A percentile compares a stretch with the other conserved stretches of the same genome.
These are phyloP conservation scores for Rhynchosporium graminicola DNA, from an alignment of 2,329 filamentous ascomycete genomes.

Conservation along the genomic window DNA sequence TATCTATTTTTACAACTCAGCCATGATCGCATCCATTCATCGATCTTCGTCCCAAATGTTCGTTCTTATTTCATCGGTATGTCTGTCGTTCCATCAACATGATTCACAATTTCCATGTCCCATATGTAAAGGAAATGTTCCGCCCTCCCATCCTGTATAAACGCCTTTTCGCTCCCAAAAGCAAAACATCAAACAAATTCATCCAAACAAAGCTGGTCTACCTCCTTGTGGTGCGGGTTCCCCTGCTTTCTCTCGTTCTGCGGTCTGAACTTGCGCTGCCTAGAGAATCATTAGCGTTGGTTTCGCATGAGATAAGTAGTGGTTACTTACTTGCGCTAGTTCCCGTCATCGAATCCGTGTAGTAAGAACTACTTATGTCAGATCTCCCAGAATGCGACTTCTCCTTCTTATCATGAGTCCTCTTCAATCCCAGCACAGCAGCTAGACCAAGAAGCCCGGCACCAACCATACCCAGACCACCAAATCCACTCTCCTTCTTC, in stretches of 20 bases:
- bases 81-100: conserved; percentile 4
- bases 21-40: conserved; percentile 9
- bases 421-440: conserved; percentile 39
- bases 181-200: conserved; percentile 2
- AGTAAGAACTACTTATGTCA: conserved; percentile 38
- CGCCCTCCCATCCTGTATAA: not conserved
- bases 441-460: conserved; percentile 38
- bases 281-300: conserved; percentile 28
- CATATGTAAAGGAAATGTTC: not conserved
- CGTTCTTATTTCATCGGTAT: conserved; percentile 8
- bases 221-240: conserved; percentile 20
- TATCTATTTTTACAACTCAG: not conserved
- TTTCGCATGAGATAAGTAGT: not conserved
- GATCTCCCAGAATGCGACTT: conserved; percentile 24
- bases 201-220: not conserved
- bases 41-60: conserved; percentile 1
- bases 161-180: conserved; percentile 18
- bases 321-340: conserved; percentile 40
- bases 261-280: conserved; percentile 39
- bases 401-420: conserved; percentile 32
- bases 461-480: conserved; percentile 52
- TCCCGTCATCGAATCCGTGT: conserved; percentile 40
- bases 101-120: conserved; percentile 9
- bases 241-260: conserved; percentile 34
- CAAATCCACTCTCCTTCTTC: conserved; percentile 55